Evolutionary conservation across 352 stramenopile genomes (phyloP).

Genomic region (Phytopythium ostracodes): DNA sequence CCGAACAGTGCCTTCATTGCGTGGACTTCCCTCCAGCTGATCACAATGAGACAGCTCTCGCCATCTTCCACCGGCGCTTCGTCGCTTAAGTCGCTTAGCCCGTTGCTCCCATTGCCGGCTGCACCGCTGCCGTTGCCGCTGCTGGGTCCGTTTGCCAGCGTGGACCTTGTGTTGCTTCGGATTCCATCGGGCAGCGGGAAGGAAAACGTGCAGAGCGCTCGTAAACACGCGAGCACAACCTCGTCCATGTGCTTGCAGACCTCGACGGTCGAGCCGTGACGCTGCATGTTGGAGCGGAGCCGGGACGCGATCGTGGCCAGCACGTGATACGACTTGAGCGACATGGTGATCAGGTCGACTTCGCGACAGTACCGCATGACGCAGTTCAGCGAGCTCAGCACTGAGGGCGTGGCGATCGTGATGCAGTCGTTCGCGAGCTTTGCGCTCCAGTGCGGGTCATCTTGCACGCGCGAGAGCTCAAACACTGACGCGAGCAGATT

Average conservation of each 20-base stretch:
- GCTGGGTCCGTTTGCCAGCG: slow-evolving; percentile 12
- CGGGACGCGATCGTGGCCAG: slow-evolving; percentile 71
- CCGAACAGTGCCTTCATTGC: slow-evolving; percentile 87
- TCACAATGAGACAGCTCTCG: slow-evolving; percentile 54
- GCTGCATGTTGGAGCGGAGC: slow-evolving; percentile 50
- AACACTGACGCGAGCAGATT: slow-evolving; percentile 76
- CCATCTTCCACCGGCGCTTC: slow-evolving; percentile 46
- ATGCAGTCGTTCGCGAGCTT: slow-evolving; percentile 57
- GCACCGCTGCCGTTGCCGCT: slow-evolving; percentile 8
- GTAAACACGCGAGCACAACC: slow-evolving; percentile 65
- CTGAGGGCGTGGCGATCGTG: slow-evolving; percentile 55
- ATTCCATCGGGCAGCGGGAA: slow-evolving; percentile 71
- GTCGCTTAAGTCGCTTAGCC: slow-evolving; percentile 25
- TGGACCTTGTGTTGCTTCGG: slow-evolving; percentile 37
- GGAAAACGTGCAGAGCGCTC: slow-evolving; percentile 71
- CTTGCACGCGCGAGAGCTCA: slow-evolving; percentile 53
- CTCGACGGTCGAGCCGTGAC: slow-evolving; percentile 25
- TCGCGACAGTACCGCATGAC: slow-evolving; percentile 82
- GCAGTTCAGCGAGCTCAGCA: slow-evolving; percentile 67
- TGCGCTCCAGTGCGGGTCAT: slow-evolving; percentile 39
- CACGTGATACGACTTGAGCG: slow-evolving; percentile 83
- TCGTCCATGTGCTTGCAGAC: slow-evolving; percentile 66
- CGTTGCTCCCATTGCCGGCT: slow-evolving; percentile 10
- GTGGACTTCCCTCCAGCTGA: slow-evolving; percentile 83
- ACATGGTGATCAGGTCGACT: slow-evolving; percentile 76